Base-by-base conservation (phyloP, 192 early-diverging fungal species). In the Coemansia sp. region DNA sequence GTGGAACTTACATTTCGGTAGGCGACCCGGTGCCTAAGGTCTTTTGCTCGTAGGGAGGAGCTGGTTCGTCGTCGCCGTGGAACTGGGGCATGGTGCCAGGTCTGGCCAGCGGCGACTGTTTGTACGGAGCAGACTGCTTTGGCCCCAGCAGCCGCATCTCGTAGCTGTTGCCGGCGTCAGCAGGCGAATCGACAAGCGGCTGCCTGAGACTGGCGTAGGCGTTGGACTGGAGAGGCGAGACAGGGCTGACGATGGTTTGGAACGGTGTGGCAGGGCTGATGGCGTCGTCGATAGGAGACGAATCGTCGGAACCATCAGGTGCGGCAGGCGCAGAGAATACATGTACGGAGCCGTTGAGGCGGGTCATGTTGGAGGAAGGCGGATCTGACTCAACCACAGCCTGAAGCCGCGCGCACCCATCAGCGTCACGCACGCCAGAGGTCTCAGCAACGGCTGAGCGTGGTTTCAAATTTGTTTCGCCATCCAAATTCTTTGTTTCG, bases 401-500 rank as follows among this genome's bases (percentile, higher is more conserved):
- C 11, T 78, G 84, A 13, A 88, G 66, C 3, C 86, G 78, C n/a
- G 74, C 64, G 76, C 95, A 97, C 19, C 94, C 91, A 26, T 84
- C 84, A n/a, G 91, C 89, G 3, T 87, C 89, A 46, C 85, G 77
- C 62, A 94, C 85, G 48, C 89, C 74, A 11, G 80, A 71, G 12
- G 91, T 88, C 43, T 93, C 90, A 10, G 80, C 67, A 5, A 96
- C 42, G 12, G 89, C 83, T 6, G 85, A 63, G 18, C 92, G 89
- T 41, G 93, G 85, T 81, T 98, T 98, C 7, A 98, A 76, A 69
- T 98, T 98, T n/a, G 97, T 98, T 77, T 98, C 97, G 42, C 97
- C 97, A 66, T 98, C 97, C 57, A 98, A 72, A 74, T 96, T 94
- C 71, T 94, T 95, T 7, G 97, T 98, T 76, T 97, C 97, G 18